phyloP scores from a whole-genome alignment of 2,329 filamentous ascomycete species.

The Venturia nashicola region DNA sequence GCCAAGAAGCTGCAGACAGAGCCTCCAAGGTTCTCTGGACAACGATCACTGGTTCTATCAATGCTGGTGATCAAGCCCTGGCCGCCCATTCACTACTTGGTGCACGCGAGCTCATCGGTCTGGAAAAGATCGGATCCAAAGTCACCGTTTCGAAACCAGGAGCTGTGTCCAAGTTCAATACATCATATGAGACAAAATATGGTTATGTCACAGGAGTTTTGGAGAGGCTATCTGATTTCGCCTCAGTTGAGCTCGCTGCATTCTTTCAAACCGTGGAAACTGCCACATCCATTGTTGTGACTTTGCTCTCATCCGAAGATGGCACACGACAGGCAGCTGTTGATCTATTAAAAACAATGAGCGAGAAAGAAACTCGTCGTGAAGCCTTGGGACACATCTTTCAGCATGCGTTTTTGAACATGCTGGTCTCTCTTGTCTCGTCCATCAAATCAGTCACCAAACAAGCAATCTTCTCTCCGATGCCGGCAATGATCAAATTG shows the following conservation, averaged over 20 bases:
- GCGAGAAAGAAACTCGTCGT: conserved; percentile 50
- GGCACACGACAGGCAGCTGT: conserved; percentile 69
- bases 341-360: conserved; percentile 72
- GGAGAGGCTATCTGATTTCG: conserved; percentile 67
- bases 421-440: conserved; percentile 43
- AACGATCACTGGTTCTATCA: conserved; percentile 55
- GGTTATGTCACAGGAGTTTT: conserved; percentile 60
- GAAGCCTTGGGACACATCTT: conserved; percentile 51
- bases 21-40: conserved; percentile 72
- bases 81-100: conserved; percentile 62
- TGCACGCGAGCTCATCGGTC: conserved; percentile 55
- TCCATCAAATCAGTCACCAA: conserved; percentile 43
- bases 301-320: conserved; percentile 70
- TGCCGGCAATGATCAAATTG: conserved; percentile 47
- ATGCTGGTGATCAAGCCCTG: conserved; percentile 55
- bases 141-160: conserved; percentile 29
- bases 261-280: conserved; percentile 57
- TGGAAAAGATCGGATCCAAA: conserved; percentile 54
- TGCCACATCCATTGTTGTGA: conserved; percentile 62
- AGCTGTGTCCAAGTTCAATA: conserved; percentile 65
- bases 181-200: conserved; percentile 50
- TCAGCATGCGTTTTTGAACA: conserved; percentile 42
- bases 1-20: conserved; percentile 55
- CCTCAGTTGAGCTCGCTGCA: conserved; percentile 46
- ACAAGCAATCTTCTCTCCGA: conserved; percentile 47